Base-by-base conservation (phyloP, 2,329 filamentous ascomycete species). In the Penicillium sp. region DNA sequence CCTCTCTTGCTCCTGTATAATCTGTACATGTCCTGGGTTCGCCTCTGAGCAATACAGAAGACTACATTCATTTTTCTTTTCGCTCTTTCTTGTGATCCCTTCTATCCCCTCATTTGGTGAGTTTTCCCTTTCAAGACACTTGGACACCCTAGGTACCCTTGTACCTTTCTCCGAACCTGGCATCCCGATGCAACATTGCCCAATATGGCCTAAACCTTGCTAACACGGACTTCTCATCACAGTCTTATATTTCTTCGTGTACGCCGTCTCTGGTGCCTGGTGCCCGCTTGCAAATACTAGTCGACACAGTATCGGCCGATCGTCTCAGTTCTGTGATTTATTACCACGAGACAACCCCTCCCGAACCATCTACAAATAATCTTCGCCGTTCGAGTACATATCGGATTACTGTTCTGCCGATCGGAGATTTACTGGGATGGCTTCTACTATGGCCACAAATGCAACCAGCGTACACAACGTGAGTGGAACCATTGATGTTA, bases 381-480 rank as follows among this genome's bases (percentile, higher is more conserved):
- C 54, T 36, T 50, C 42, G 35, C 45, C 56, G 58, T 61, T 62
- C 58, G 60, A 63, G 61, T 67, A 69, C 64, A 69, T 69, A 66
- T 50, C 56, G 54, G 55, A 47, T 59, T 53, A 49, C 46, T 56
- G 41, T 58, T 52, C 44, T 37, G 41, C 56, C 60, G 55, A 62
- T 59, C 45, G 54, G 37, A 49, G 31, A 46, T 37, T 61, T 57
- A 54, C 55, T 65, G 66, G 57, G 53, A 73, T 74, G 71, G 65
- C 68, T 58, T 69, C 70, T 53, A 68, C 69, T 35, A 73, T 75
- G 67, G 64, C 70, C 57, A 67, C 69, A 22, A 73, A 75, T 58
- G 58, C 69, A 55, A 66, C 64, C 46, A 61, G 66, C 46, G 68
- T 73, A 60, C 73, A 75, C 65, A 68, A 70, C 60, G 75, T 76